Conservation (phyloP, 495 filamentous ascomycete species). For the Penicillium robsamsonii region DNA sequence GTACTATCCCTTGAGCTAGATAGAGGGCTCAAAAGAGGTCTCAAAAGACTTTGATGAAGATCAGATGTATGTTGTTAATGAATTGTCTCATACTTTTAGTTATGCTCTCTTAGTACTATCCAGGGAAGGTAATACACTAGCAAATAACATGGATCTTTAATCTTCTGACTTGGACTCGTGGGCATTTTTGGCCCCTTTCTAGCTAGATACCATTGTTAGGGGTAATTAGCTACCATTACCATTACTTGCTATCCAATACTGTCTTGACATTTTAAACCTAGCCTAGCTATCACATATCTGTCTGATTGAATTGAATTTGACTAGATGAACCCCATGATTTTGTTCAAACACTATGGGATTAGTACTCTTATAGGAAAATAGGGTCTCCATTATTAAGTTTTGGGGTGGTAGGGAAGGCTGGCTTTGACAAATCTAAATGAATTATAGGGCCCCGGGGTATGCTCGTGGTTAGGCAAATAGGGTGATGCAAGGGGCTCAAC, state of each 20-base stretch:
- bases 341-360: background rate
- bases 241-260: background rate
- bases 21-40: background rate
- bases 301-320: background rate
- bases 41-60: background rate
- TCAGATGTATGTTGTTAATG: background rate
- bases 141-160: background rate
- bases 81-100: background rate
- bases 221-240: background rate
- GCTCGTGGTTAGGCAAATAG: background rate
- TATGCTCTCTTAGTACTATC: background rate
- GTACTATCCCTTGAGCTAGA: background rate
- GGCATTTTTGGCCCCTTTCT: background rate
- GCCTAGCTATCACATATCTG: background rate
- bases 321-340: background rate
- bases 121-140: background rate
- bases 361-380: background rate
- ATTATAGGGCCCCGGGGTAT: background rate
- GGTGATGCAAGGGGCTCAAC: background rate
- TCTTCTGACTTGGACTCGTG: background rate
- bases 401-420: background rate
- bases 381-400: background rate
- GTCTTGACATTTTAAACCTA: background rate
- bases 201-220: background rate
- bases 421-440: background rate